Evolutionary conservation across 768 basidiomycete genomes (phyloP), one percentile per base, ranked within the genome.

Genomic region (Naematelia encephala): DNA sequence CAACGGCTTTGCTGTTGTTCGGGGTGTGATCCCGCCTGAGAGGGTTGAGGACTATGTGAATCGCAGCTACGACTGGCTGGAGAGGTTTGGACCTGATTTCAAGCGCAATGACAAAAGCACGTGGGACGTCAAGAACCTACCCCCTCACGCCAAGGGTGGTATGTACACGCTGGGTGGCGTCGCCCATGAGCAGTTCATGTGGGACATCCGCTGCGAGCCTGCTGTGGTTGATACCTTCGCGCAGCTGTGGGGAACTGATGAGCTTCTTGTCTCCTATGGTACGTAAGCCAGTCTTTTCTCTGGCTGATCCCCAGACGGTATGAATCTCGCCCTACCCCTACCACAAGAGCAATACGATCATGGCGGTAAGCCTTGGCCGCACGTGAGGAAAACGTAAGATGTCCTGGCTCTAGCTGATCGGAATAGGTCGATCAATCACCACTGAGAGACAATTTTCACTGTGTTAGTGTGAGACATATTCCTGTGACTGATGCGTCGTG

Each of bases 41-140:
- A 60, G 65, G 42, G 72, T 69, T 5, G 23, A 29, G 13, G 29
- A 52, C 23, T 74, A 74, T 49, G 60, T 53, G 16, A 51, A 69
- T 11, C 51, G 57, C n/a, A 53, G 61, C 12, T 58, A 39, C 47
- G 56, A 60, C 3, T 76, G 72, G 70, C 51, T 73, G 48, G 72
- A 72, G 52, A 46, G 56, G 23, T 72, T 74, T 48, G 43, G 51
- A 2, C 42, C 60, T 13, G 71, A 69, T 16, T 75, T 64, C 66
- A 73, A 75, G 60, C 58, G 69, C n/a, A 64, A 70, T 47, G 67
- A 70, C 50, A 64, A 60, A 4, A 42, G 50, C 12, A 75, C 71
- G 4, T 65, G 63, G 63, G 51, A 54, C 16, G 56, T 51, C 29
- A 69, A 65, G n/a, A 57, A 64, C 51, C 54, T 74, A 11, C 70